Conservation (phyloP, 345 rosid species). For the Linum usitatissimum region DNA sequence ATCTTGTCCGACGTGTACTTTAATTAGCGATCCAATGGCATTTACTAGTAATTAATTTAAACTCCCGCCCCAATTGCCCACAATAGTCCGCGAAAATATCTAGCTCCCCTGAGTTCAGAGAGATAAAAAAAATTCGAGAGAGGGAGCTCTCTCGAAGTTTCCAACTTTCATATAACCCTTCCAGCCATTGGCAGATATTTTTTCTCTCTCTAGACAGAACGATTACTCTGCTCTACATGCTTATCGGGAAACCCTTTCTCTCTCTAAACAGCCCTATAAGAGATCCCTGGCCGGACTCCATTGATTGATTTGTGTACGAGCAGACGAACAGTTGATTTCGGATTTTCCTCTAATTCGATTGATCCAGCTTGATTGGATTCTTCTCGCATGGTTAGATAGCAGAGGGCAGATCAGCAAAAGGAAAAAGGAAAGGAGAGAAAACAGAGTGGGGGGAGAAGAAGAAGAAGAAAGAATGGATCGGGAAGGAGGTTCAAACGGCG, state of each 20-base stretch:
- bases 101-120: neutral
- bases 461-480: conserved; percentile 35
- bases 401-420: neutral
- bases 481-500: conserved; percentile 54
- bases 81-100: conserved; percentile 27
- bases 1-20: neutral
- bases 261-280: neutral
- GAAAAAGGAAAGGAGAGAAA: neutral
- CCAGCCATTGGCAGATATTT: conserved; percentile 25
- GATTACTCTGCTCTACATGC: too few species aligned
- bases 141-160: conserved; percentile 55
- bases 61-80: conserved; percentile 1
- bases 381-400: neutral
- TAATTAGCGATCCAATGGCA: conserved; percentile 22
- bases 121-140: neutral
- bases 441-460: neutral
- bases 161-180: conserved; percentile 4
- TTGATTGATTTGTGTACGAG: too few species aligned
- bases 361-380: neutral
- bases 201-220: conserved; percentile 7
- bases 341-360: neutral
- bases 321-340: too few species aligned
- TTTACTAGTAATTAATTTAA: conserved; percentile 9
- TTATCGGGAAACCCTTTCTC: neutral
- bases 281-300: too few species aligned